These are phyloP conservation scores for Cercospora nicotianae DNA, from an alignment of 2,329 filamentous ascomycete species.

Conservation along the genomic window DNA sequence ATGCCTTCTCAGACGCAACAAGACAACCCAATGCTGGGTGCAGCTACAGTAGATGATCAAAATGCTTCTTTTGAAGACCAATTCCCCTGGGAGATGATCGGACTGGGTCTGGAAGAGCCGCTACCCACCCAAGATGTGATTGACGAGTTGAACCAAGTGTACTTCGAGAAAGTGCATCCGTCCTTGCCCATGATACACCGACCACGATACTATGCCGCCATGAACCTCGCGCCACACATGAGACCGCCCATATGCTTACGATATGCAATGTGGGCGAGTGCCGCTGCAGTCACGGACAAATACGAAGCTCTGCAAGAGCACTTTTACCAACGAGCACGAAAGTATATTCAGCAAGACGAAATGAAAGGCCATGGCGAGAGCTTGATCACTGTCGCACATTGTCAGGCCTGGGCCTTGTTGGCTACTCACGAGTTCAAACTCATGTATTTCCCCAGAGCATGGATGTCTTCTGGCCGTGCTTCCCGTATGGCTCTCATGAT, in stretches of 20 bases:
- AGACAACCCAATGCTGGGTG: slow-evolving; percentile 8
- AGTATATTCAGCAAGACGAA: slow-evolving; percentile 86
- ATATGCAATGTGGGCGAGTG: slow-evolving; percentile 94
- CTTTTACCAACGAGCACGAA: slow-evolving; percentile 86
- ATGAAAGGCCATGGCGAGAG: slow-evolving; percentile 89
- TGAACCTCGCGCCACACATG: slow-evolving; percentile 84
- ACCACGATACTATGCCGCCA: slow-evolving; percentile 79
- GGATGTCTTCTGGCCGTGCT: slow-evolving; percentile 84
- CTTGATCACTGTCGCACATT: slow-evolving; percentile 81
- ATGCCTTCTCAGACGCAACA: slow-evolving; percentile 12
- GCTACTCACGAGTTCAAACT: slow-evolving; percentile 90
- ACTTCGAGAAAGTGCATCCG: slow-evolving; percentile 86
- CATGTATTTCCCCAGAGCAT: slow-evolving; percentile 95
- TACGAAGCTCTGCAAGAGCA: slow-evolving; percentile 77
- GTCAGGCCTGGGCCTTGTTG: slow-evolving; percentile 79
- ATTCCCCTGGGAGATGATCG: slow-evolving; percentile 84
- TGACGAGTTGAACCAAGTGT: slow-evolving; percentile 83
- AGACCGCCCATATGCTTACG: slow-evolving; percentile 83
- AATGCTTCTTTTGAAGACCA: slow-evolving; percentile 29
- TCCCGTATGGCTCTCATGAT: slow-evolving; percentile 88
- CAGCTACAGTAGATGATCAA: slow-evolving; percentile 11
- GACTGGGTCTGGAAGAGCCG: slow-evolving; percentile 77
- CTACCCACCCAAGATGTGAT: slow-evolving; percentile 77
- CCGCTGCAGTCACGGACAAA: slow-evolving; percentile 81
- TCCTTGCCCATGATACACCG: slow-evolving; percentile 87